Percentiles rank a stretch among this genome's conserved stretches.
Evolutionary conservation across 2,329 filamentous ascomycete genomes (phyloP).

Genomic region (Microcyclospora pomicola): DNA sequence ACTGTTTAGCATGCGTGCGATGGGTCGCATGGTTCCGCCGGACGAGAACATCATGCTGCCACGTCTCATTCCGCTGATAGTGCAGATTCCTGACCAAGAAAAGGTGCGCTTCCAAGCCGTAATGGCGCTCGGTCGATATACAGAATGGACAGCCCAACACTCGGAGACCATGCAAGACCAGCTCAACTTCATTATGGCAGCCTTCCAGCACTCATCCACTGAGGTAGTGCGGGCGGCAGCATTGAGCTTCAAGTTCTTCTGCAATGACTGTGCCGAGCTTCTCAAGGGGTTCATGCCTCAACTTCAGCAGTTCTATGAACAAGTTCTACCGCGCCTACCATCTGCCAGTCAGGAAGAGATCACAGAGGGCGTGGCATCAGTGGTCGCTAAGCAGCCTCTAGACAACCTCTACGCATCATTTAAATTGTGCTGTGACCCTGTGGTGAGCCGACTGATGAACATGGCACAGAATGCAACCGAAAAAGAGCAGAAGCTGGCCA

Average conservation of each 20-base stretch:
- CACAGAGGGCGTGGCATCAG: slow-evolving; percentile 85
- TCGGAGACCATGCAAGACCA: slow-evolving; percentile 85
- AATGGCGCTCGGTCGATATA: slow-evolving; percentile 93
- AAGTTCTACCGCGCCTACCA: slow-evolving; percentile 74
- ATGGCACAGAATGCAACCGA: slow-evolving; percentile 77
- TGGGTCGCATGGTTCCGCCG: slow-evolving; percentile 89
- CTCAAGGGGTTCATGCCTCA: slow-evolving; percentile 72
- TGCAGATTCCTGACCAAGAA: slow-evolving; percentile 88
- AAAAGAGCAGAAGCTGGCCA: slow-evolving; percentile 67
- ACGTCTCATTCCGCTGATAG: slow-evolving; percentile 82
- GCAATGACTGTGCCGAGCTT: slow-evolving; percentile 80
- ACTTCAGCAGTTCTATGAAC: slow-evolving; percentile 83
- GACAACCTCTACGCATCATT: slow-evolving; percentile 70
- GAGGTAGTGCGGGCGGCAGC: slow-evolving; percentile 88
- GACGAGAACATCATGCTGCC: slow-evolving; percentile 79
- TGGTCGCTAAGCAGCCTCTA: slow-evolving; percentile 73
- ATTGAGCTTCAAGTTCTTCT: slow-evolving; percentile 92
- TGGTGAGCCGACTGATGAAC: slow-evolving; percentile 70
- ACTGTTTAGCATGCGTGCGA: slow-evolving; percentile 84
- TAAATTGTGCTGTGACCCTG: slow-evolving; percentile 84
- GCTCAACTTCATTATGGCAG: slow-evolving; percentile 88
- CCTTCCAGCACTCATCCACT: slow-evolving; percentile 75
- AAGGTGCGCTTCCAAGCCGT: slow-evolving; percentile 98
- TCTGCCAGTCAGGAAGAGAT: slow-evolving; percentile 85
- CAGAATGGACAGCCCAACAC: slow-evolving; percentile 92